phyloP scores from a whole-genome alignment of 345 rosid species.

The Raphanus sativus region DNA sequence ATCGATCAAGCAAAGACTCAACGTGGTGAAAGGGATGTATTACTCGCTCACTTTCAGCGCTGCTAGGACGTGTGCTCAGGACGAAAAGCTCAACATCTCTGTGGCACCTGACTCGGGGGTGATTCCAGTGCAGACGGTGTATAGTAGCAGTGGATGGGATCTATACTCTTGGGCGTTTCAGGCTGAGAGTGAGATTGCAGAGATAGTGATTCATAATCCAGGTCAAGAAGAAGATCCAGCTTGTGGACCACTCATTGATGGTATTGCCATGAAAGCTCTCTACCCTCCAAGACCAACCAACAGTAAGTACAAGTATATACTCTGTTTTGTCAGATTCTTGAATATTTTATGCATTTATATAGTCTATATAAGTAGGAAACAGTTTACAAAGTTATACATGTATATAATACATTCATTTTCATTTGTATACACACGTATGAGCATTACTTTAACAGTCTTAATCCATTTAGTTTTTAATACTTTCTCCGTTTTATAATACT shows the following conservation, averaged over 20 bases:
- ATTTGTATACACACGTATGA: neutral
- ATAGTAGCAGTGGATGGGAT: conserved; percentile 88
- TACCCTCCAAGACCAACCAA: conserved; percentile 59
- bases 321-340: neutral
- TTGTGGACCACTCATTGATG: conserved; percentile 88
- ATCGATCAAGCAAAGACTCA: conserved; percentile 66
- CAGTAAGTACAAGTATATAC: conserved; percentile 42
- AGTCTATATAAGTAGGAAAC: neutral
- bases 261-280: conserved; percentile 60
- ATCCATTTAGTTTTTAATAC: too few relatives aligned
- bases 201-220: conserved; percentile 69
- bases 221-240: conserved; percentile 86
- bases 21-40: conserved; percentile 53
- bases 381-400: neutral
- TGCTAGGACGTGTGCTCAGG: conserved; percentile 89
- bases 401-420: neutral
- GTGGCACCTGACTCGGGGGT: conserved; percentile 77
- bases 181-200: conserved; percentile 45
- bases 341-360: neutral
- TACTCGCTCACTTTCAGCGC: conserved; percentile 82
- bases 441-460: neutral
- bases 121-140: conserved; percentile 76
- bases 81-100: conserved; percentile 68
- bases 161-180: conserved; percentile 75
- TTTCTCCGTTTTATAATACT: too few relatives aligned